Base-by-base conservation (phyloP, 2,329 filamentous ascomycete species). In the Pseudogymnoascus sp. region DNA sequence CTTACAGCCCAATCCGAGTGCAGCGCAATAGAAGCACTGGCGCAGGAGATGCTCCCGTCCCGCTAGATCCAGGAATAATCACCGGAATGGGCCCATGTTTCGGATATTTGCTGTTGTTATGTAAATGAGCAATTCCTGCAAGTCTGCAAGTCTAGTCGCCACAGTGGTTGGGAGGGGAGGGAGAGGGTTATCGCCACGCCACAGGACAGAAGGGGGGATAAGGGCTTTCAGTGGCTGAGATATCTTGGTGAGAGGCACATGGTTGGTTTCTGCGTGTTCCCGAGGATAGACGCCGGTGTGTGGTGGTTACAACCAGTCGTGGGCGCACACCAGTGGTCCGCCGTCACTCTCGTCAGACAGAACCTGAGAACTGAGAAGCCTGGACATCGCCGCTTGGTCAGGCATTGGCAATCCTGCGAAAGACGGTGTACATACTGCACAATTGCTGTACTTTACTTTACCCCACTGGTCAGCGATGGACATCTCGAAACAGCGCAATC, bases 81-180 rank as follows among this genome's bases (percentile, higher is more conserved):
- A 53, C 47, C 47, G 26, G 23, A 53, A 53, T 53, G 47, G 47
- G 47, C 47, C 47, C 47, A 53, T 53, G 44, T 50, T 50, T 50
- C 44, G 44, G 44, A 50, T 50, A 50, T 50, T 50, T 50, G 23
- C 10, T 50, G 44, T 50, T 11, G 31, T 33, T 50, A 31, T 50
- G 44, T 31, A 50, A 50, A 50, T 28, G 15, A 50, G 21, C 44
- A 50, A 40, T n/a, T 50, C 44, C 44, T 50, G 44, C 44, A 26
- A n/a, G n/a, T n/a, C 23, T 26, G 5, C 23, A 5, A 35, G 33
- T 26, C n/a, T n/a, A 36, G 21, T 50, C 13, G 44, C 44, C 44
- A 50, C 44, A 50, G 44, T 50, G 23, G 23, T 50, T 50, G 23
- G 13, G 42, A 33, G 3, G 31, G 9, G 7, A 7, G 26, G 26